Percentiles rank a stretch among this genome's conserved stretches.
These are phyloP conservation scores for Cystobasidium tubakii DNA, from an alignment of 768 basidiomycete species.

Conservation along the genomic window DNA sequence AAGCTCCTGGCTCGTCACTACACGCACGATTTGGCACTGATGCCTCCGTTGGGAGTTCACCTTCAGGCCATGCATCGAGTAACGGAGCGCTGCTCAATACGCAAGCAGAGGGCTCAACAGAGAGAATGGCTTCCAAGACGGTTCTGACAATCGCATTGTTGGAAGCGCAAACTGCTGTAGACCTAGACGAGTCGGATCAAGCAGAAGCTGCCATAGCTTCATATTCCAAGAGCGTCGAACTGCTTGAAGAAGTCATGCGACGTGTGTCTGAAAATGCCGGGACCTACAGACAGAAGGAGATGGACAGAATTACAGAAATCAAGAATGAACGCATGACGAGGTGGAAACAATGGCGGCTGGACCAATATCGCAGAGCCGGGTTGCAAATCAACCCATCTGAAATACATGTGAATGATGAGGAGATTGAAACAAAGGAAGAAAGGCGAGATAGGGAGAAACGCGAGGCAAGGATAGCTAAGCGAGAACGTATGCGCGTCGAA, in stretches of 20 bases:
- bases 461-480: constrained; percentile 56
- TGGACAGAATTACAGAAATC: background rate
- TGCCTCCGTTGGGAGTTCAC: background rate
- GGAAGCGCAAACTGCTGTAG: constrained; percentile 81
- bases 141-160: constrained; percentile 80
- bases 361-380: background rate
- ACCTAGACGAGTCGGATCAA: constrained; percentile 78
- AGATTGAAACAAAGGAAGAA: constrained; percentile 22
- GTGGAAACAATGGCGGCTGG: background rate
- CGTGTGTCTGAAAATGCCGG: constrained; percentile 67
- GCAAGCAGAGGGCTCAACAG: background rate
- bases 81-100: background rate
- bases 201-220: constrained; percentile 85
- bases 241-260: constrained; percentile 88
- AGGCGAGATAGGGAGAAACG: constrained; percentile 37
- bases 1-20: background rate
- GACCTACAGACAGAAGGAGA: constrained; percentile 4
- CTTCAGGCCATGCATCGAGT: background rate
- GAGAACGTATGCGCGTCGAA: constrained; percentile 81
- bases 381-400: constrained; percentile 9
- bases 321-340: background rate
- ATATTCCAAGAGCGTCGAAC: constrained; percentile 75
- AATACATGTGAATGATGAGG: constrained; percentile 14
- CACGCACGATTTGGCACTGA: background rate
- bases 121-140: constrained; percentile 59